Evolutionary conservation across 495 filamentous ascomycete genomes (phyloP), one percentile per base, ranked within the genome.

Genomic region (Parathielavia hyrcaniae): DNA sequence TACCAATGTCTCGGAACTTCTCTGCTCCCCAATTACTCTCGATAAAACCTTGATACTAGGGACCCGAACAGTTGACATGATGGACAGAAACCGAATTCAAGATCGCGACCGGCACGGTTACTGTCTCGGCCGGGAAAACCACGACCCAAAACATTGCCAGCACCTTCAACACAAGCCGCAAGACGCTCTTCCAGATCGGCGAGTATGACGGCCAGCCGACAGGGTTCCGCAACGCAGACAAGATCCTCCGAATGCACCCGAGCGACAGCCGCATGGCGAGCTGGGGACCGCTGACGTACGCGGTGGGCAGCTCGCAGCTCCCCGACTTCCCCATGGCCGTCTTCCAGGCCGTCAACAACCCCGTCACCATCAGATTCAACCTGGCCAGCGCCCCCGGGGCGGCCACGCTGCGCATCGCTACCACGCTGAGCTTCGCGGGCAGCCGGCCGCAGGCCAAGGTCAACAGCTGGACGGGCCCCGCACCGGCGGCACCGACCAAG

Each of bases 241-340:
- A 84, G 59, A 79, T 86, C 61, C 75, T 82, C 45, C 71, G 77
- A 47, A 87, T 87, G 84, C 84, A 87, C 57, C 84, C 84, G 5
- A 79, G 79, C 0, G 84, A 86, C 67, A 70, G 61, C 34, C 78
- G 84, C 54, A 86, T 86, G 83, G 67, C 70, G 19, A 65, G 70
- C 58, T 87, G 83, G 84, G 71, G 71, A 1, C 77, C 83, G 0
- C 53, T 73, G 7, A 85, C 83, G 2, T 85, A 83, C 66, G 84
- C 80, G 8, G 75, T 83, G 19, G 84, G 83, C 19, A 73, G 71
- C 20, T 79, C 76, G 6, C 57, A 68, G 7, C 64, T 80, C 4
- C 64, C 64, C 2, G 74, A 79, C 41, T 84, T 86, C 68, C 84
- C 84, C 11, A 86, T 87, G 84, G 84, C 83, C 0, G 61, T 84